Evolutionary conservation across 139 green algal genomes (phyloP).

Genomic region (Spirogloea muscicola): DNA sequence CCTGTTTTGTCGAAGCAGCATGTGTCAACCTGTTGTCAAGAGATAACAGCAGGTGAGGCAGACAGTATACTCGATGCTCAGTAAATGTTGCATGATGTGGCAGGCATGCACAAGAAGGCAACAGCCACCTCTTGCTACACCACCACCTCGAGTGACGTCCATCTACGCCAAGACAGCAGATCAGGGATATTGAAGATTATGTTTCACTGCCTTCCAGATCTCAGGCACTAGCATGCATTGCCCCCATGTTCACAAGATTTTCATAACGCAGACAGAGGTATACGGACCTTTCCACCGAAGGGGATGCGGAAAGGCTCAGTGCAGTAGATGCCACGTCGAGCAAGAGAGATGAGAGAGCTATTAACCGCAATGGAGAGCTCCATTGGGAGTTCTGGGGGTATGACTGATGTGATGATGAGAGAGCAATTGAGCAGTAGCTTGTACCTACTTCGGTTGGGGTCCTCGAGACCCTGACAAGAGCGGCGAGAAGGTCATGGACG

Average conservation of each 20-base stretch:
- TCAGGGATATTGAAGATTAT: too few relatives aligned
- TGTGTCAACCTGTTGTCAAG: conserved; percentile 58
- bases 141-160: too few relatives aligned
- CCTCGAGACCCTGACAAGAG: conserved; percentile 56
- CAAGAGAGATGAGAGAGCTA: conserved; percentile 66
- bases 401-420: conserved; percentile 96
- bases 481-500: not conserved
- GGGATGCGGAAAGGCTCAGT: conserved; percentile 87
- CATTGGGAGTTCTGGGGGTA: conserved; percentile 97
- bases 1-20: conserved; percentile 99
- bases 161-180: too few relatives aligned
- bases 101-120: too few relatives aligned
- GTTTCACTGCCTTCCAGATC: too few relatives aligned
- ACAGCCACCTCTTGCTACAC: too few relatives aligned
- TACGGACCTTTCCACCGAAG: conserved; percentile 25
- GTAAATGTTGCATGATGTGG: too few relatives aligned
- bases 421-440: conserved; percentile 97
- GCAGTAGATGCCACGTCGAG: conserved; percentile 78
- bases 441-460: conserved; percentile 82
- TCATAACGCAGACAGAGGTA: not conserved
- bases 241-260: too few relatives aligned
- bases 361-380: conserved; percentile 94
- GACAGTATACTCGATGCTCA: too few relatives aligned
- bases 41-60: too few relatives aligned
- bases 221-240: too few relatives aligned